phyloP scores from a whole-genome alignment of 495 filamentous ascomycete species.

The Aspergillus egyptiacus region DNA sequence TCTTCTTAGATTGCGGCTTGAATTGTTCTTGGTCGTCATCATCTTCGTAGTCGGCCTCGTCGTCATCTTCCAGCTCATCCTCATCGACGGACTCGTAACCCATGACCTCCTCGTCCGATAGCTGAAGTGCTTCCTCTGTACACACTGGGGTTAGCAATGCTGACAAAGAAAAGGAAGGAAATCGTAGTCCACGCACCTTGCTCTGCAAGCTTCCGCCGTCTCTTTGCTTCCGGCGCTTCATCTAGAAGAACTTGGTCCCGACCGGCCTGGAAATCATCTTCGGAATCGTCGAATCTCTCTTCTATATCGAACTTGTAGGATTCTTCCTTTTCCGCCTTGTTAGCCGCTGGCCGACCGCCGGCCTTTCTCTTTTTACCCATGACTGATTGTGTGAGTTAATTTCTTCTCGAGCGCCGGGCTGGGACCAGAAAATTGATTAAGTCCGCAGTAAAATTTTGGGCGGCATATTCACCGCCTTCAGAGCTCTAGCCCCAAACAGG shows the following conservation, averaged over 20 bases:
- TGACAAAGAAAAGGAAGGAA: neutral
- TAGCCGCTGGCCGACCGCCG: constrained; percentile 44
- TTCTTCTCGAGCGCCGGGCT: neutral
- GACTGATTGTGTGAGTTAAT: constrained; percentile 15
- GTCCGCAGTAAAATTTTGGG: constrained; percentile 33
- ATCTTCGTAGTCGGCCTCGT: constrained; percentile 38
- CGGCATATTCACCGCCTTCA: constrained; percentile 27
- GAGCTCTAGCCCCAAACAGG: constrained; percentile 16
- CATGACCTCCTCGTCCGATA: constrained; percentile 85
- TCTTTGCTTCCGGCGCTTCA: constrained; percentile 71
- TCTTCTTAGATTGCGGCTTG: constrained; percentile 19
- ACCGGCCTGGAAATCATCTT: constrained; percentile 83
- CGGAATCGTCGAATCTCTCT: constrained; percentile 81
- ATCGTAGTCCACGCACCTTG: constrained; percentile 43
- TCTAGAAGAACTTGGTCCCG: constrained; percentile 82
- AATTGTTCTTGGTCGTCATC: constrained; percentile 26
- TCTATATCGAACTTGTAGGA: constrained; percentile 51
- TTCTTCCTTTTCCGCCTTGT: constrained; percentile 36
- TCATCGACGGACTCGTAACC: constrained; percentile 51
- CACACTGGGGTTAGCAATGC: constrained; percentile 15
- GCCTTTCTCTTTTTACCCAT: constrained; percentile 86
- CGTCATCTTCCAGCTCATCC: constrained; percentile 50
- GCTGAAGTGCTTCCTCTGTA: constrained; percentile 54
- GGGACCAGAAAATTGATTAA: constrained; percentile 12
- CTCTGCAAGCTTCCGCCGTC: constrained; percentile 57